Percentiles rank a stretch among this genome's conserved stretches.
These are phyloP conservation scores for Cantharellus anzutake DNA, from an alignment of 768 basidiomycete genomes.

Conservation along the genomic window DNA sequence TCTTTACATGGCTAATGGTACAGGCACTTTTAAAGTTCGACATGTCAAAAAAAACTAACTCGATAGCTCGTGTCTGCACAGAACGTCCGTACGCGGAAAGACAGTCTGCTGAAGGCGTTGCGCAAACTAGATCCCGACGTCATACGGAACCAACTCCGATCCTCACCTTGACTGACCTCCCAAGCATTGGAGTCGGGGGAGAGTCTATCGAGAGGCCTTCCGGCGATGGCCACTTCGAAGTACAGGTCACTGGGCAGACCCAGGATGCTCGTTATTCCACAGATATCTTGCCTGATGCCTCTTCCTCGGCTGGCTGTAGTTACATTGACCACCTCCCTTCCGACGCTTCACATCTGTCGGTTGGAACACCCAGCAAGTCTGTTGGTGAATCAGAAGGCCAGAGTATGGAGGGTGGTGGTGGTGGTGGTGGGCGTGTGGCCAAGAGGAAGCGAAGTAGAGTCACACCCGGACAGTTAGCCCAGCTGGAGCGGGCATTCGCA, in stretches of 20 bases:
- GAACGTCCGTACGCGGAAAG: background rate
- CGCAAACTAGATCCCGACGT: background rate
- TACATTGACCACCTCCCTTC: background rate
- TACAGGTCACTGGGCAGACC: background rate
- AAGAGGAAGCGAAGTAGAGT: constrained; percentile 59
- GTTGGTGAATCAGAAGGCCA: background rate
- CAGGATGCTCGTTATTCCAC: background rate
- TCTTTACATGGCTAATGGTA: background rate
- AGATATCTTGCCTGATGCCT: background rate
- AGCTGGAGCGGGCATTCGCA: constrained; percentile 52
- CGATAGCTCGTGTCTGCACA: background rate
- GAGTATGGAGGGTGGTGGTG: background rate
- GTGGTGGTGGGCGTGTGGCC: background rate
- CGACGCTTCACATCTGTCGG: background rate
- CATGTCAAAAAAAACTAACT: background rate
- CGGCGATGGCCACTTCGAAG: background rate
- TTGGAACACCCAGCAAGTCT: background rate
- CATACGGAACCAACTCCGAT: background rate
- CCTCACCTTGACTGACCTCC: background rate
- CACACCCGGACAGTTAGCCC: constrained; percentile 59
- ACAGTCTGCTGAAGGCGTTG: background rate
- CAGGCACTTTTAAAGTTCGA: too few relatives aligned
- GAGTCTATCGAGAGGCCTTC: background rate
- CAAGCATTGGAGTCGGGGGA: too few relatives aligned
- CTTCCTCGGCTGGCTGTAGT: too few relatives aligned